Conservation (phyloP, 75 land plant genomes). For the Gnetum montanum region DNA sequence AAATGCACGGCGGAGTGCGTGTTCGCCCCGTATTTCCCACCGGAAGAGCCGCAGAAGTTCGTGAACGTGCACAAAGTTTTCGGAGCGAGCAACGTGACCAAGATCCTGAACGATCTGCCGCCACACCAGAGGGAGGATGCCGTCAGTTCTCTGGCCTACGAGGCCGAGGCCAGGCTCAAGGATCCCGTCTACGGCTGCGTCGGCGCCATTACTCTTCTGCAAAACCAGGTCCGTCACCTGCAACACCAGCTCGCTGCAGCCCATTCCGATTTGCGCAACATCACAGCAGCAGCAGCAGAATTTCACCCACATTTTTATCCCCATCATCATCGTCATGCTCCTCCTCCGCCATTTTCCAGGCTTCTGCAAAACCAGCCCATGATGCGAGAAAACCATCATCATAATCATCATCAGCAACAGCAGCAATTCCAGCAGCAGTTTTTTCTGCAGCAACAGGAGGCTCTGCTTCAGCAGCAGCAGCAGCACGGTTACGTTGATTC, state of each 20-base stretch:
- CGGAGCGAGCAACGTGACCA: conserved; percentile 57
- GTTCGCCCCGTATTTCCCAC: conserved; percentile 83
- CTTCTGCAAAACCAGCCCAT: background rate
- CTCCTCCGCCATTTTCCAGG: background rate
- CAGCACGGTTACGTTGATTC: too few relatives aligned
- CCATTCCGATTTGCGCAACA: conserved; percentile 28
- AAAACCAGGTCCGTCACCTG: conserved; percentile 36
- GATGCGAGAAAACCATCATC: background rate
- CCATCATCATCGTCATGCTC: background rate
- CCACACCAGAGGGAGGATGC: conserved; percentile 48
- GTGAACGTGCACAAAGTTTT: conserved; percentile 50
- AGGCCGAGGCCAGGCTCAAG: conserved; percentile 50
- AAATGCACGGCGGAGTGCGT: conserved; percentile 59
- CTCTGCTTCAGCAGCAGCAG: background rate
- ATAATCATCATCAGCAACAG: background rate
- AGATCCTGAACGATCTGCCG: conserved; percentile 52
- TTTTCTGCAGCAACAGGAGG: background rate
- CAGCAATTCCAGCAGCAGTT: background rate
- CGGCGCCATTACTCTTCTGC: conserved; percentile 44
- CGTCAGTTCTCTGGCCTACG: conserved; percentile 51
- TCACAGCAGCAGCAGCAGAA: conserved; percentile 3
- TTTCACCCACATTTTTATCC: background rate
- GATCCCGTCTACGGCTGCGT: conserved; percentile 68
- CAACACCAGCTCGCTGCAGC: conserved; percentile 60
- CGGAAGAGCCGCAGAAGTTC: conserved; percentile 65